Conservation (phyloP, 805 yeast species). For the Ogataea dorogensis region DNA sequence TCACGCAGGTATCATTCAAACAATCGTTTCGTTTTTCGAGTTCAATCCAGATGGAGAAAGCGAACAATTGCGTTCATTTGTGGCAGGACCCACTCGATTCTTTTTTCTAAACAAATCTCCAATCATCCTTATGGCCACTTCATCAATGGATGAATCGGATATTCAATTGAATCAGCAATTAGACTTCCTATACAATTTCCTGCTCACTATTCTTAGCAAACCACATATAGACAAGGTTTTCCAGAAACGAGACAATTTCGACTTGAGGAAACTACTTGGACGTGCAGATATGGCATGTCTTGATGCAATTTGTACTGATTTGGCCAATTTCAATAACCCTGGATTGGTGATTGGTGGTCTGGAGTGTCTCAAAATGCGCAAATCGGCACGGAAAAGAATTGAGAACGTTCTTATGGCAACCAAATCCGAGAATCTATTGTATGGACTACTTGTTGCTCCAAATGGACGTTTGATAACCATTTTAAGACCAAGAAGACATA, state of each 20-base stretch:
- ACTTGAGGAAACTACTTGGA: constrained; percentile 71
- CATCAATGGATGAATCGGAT: constrained; percentile 53
- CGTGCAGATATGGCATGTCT: constrained; percentile 72
- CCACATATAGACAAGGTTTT: constrained; percentile 72
- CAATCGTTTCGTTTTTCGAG: constrained; percentile 70
- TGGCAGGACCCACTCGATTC: constrained; percentile 48
- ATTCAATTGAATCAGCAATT: constrained; percentile 59
- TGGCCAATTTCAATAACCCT: constrained; percentile 52
- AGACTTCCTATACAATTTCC: constrained; percentile 68
- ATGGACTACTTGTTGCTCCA: constrained; percentile 69
- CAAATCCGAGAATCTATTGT: constrained; percentile 57
- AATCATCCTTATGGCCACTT: constrained; percentile 68
- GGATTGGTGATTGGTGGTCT: constrained; percentile 63
- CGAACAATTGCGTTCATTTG: constrained; percentile 48
- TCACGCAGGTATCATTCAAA: constrained; percentile 77
- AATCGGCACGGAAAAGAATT: constrained; percentile 55
- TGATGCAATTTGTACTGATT: constrained; percentile 56
- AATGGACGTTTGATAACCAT: constrained; percentile 65
- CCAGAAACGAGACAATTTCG: constrained; percentile 72
- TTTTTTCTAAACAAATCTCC: constrained; percentile 66
- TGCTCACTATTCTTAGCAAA: constrained; percentile 80
- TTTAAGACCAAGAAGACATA: constrained; percentile 74
- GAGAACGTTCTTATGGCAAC: constrained; percentile 52
- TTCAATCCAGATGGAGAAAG: constrained; percentile 35
- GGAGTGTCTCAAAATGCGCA: constrained; percentile 59